phyloP scores from a whole-genome alignment of 495 filamentous ascomycete genomes.

The Penicillium odoratum region DNA sequence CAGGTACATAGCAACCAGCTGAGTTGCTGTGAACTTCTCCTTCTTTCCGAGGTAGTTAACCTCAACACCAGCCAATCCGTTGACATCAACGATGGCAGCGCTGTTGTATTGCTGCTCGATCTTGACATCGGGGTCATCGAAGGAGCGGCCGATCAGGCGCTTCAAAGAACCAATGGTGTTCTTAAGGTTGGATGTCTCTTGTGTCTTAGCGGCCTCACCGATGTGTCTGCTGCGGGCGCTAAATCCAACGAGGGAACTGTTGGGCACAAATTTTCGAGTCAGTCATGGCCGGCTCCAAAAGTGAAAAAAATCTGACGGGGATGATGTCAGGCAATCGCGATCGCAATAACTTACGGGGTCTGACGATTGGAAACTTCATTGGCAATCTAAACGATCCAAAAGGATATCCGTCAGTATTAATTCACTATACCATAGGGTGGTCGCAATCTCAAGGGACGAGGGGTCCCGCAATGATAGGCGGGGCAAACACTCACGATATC shows the following conservation, averaged over 20 bases:
- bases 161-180: constrained; percentile 95
- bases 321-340: constrained; percentile 7
- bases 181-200: constrained; percentile 99
- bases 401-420: constrained; percentile 25
- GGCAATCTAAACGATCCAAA: constrained; percentile 67
- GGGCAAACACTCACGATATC: constrained; percentile 82
- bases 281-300: constrained; percentile 15
- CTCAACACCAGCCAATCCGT: constrained; percentile 93
- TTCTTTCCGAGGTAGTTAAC: constrained; percentile 93
- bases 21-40: constrained; percentile 86
- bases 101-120: constrained; percentile 90
- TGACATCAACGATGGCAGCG: constrained; percentile 82
- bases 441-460: constrained; percentile 2
- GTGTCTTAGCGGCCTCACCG: constrained; percentile 94
- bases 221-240: constrained; percentile 89
- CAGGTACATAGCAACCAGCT: constrained; percentile 92
- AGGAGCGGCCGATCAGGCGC: constrained; percentile 80
- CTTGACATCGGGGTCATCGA: constrained; percentile 87
- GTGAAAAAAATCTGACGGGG: constrained; percentile 16
- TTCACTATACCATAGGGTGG: neutral
- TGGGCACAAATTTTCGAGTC: constrained; percentile 30
- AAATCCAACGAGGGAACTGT: constrained; percentile 90
- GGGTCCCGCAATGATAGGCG: constrained; percentile 17
- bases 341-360: constrained; percentile 76
- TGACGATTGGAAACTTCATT: constrained; percentile 99